Evolutionary conservation across 305 asterid genomes (phyloP), one percentile per base, ranked within the genome.

Genomic region (Andrographis paniculata): DNA sequence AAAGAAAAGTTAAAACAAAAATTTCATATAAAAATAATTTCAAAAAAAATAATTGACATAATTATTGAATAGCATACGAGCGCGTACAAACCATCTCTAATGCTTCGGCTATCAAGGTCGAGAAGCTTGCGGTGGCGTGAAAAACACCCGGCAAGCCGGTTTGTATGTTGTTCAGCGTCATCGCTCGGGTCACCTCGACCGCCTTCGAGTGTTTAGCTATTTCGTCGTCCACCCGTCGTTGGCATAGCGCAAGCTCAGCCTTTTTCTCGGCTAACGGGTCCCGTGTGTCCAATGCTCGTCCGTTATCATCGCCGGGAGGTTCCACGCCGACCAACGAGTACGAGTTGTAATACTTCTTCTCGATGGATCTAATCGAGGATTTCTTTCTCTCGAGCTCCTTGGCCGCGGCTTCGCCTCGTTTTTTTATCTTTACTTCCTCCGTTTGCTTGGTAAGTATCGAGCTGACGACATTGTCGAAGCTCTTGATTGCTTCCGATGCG

Each of bases 81-180:
- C 72, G 72, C 13, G 70, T 81, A 71, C 99, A 92, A 43, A 74
- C 99, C 0, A 71, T 43, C 74, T 74, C 84, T 0, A 92, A 91
- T 50, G 86, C 83, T 60, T 79, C 97, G 0, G 77, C 62, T 30
- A 92, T 63, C 66, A 81, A 60, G 33, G 74, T 69, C 4, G 99
- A 92, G 50, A 92, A 92, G 45, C 95, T 81, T n/a, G 93, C 70
- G 86, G 84, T 69, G 10, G 96, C 96, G 65, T 80, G 94, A 62
- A 92, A 87, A 33, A 87, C 96, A 22, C 94, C 94, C 0, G 99
- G 99, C 71, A 92, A 64, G 9, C 99, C 99, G 0, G 95, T 87
- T 56, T 92, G 99, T 16, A 92, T 70, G 66, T 92, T 92, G 49
- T 82, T 81, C 61, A 84, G 59, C 1, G 95, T 87, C 96, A 83